These are phyloP conservation scores for Pichia heedii DNA, from an alignment of 805 yeast genomes.

Conservation along the genomic window DNA sequence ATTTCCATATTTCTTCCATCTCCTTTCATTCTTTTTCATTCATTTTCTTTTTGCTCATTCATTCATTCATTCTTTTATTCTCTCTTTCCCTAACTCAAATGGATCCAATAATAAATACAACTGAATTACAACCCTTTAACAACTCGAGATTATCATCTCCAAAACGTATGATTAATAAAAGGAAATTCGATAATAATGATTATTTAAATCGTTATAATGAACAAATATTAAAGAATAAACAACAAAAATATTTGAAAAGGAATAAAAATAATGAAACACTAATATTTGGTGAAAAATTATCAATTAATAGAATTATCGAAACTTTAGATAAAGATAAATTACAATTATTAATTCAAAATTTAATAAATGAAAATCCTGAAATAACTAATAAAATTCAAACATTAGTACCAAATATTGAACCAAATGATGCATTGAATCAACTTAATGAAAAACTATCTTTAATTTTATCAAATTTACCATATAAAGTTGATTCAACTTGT, in stretches of 20 bases:
- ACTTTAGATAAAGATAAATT: slow-evolving; percentile 52
- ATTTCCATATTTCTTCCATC: no score
- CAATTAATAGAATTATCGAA: slow-evolving; percentile 58
- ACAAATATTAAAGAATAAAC: no score
- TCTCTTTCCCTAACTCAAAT: no score
- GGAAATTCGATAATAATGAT: background rate
- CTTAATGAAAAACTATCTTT: slow-evolving; percentile 37
- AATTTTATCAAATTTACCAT: slow-evolving; percentile 52
- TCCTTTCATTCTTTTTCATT: no score
- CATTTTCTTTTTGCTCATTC: no score
- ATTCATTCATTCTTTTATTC: no score
- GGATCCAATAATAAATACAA: no score
- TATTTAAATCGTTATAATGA: no score
- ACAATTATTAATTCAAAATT: slow-evolving; percentile 39
- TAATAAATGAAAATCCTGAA: slow-evolving; percentile 57
- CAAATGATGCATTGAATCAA: slow-evolving; percentile 40
- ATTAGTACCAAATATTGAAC: slow-evolving; percentile 51
- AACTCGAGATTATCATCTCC: background rate
- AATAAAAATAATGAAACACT: slow-evolving; percentile 25
- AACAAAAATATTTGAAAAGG: slow-evolving; percentile 19
- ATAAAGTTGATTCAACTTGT: slow-evolving; percentile 59
- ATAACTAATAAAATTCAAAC: slow-evolving; percentile 40
- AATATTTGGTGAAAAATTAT: slow-evolving; percentile 50
- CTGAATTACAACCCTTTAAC: background rate
- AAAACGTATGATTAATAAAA: background rate